Evolutionary conservation across 2,329 filamentous ascomycete species (phyloP).

Genomic region (Claviceps africana): DNA sequence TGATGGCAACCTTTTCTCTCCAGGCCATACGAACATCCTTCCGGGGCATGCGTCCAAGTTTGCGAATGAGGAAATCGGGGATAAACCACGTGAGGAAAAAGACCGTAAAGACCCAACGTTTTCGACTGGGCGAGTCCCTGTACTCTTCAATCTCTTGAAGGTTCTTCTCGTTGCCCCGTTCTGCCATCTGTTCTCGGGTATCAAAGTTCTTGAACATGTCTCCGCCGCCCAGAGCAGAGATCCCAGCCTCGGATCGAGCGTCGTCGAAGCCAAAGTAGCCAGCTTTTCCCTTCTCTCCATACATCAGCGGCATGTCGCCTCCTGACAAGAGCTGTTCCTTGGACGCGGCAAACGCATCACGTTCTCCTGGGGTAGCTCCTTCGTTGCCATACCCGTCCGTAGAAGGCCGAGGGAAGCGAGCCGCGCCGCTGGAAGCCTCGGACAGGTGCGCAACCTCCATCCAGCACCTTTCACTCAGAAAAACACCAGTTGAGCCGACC

Average conservation of each 20-base stretch:
- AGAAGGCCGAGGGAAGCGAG: conserved; percentile 26
- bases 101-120: conserved; percentile 79
- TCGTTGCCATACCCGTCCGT: conserved; percentile 54
- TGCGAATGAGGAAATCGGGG: conserved; percentile 68
- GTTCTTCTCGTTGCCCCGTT: conserved; percentile 83
- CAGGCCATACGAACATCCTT: conserved; percentile 88
- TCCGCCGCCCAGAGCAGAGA: conserved; percentile 77
- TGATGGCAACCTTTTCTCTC: conserved; percentile 96
- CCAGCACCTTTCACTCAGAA: conserved; percentile 93
- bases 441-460: conserved; percentile 69
- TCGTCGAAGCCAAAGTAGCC: conserved; percentile 81
- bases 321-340: conserved; percentile 44
- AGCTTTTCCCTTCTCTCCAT: conserved; percentile 59
- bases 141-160: conserved; percentile 83
- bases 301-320: conserved; percentile 44
- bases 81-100: conserved; percentile 76
- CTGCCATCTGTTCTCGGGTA: conserved; percentile 84
- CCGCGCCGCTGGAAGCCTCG: conserved; percentile 43
- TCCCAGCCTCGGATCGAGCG: conserved; percentile 77
- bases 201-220: conserved; percentile 98
- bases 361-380: conserved; percentile 41
- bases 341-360: conserved; percentile 47
- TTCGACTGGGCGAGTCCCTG: conserved; percentile 62
- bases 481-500: conserved; percentile 83
- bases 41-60: conserved; percentile 70